Evolutionary conservation across 148 eudicot genomes (phyloP), one percentile per base, ranked within the genome.

Genomic region (Camellia granthamiana): DNA sequence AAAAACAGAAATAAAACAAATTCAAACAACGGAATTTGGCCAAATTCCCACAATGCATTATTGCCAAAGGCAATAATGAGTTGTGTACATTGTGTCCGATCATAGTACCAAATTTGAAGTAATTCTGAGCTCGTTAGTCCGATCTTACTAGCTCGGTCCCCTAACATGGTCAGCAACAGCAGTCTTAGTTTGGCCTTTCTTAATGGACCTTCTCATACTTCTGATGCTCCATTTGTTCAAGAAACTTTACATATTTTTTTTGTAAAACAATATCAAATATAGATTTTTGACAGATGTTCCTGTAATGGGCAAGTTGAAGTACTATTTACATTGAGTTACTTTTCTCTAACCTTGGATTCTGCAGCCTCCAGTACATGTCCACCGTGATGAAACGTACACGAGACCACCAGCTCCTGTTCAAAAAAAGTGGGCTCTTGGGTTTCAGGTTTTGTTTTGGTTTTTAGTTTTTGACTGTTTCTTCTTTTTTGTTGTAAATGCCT

Each of bases 391-490:
- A 71, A 41, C 56, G 19, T 78, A 78, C 58, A 43, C 61, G 54
- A 81, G 82, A 72, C 58, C 83, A 52, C 19, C 41, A 38, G 18
- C 77, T 76, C 73, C 76, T 42, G 71, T 58, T 43, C 66, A 84
- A 70, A 60, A 41, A 71, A 77, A 80, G 63, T 84, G 86, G 86
- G 76, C 80, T 21, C 77, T 84, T 47, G 86, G 86, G 8, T 84
- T n/a, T n/a, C 77, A 80, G 86, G 86, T 84, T 14, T 42, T 44
- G 16, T 58, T 58, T 58, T 58, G 86, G 86, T 84, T 14, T 42
- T 44, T 7, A 7, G 8, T 58, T 58, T 14, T 58, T 58, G 3
- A 3, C 61, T 58, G 8, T 58, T 58, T 58, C 16, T 58, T 58
- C 12, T 58, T 58, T 5, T 69, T 16, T 14, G 38, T 65, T 65